phyloP scores from a whole-genome alignment of 495 filamentous ascomycete species.

The Tuber magnatum region DNA sequence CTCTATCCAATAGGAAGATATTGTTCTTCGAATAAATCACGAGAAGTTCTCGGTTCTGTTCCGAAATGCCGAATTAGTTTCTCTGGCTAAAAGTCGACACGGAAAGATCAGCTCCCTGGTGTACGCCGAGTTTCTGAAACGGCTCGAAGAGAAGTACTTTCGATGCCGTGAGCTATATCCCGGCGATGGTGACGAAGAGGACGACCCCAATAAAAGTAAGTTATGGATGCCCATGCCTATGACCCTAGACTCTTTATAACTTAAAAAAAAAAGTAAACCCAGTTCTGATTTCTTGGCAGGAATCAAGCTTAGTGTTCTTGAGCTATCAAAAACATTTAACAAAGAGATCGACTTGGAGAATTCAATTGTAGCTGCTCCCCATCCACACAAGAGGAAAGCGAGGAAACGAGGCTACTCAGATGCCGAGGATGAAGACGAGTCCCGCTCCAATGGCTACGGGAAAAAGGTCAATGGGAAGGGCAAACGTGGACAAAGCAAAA shows the following conservation, averaged over 20 bases:
- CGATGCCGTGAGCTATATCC: slow-evolving; percentile 55
- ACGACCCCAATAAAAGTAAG: slow-evolving; percentile 39
- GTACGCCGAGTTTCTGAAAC: slow-evolving; percentile 63
- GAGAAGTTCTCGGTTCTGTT: slow-evolving; percentile 74
- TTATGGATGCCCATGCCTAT: not conserved
- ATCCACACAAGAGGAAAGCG: slow-evolving; percentile 43
- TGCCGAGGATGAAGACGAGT: slow-evolving; percentile 42
- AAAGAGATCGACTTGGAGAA: slow-evolving; percentile 39
- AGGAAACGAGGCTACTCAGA: slow-evolving; percentile 43
- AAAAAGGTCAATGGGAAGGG: slow-evolving; percentile 23
- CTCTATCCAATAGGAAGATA: slow-evolving; percentile 41
- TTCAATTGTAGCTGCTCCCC: slow-evolving; percentile 39
- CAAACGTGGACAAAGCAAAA: slow-evolving; percentile 35
- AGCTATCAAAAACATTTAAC: slow-evolving; percentile 37
- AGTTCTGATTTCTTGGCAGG: slow-evolving; percentile 12
- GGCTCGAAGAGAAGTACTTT: slow-evolving; percentile 59
- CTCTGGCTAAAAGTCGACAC: slow-evolving; percentile 52
- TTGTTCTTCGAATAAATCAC: slow-evolving; percentile 74
- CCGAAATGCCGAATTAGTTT: slow-evolving; percentile 67
- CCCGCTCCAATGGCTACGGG: slow-evolving; percentile 9
- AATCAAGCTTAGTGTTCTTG: slow-evolving; percentile 40
- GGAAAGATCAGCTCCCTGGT: slow-evolving; percentile 62
- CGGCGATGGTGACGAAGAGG: slow-evolving; percentile 53
- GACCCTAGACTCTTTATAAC: not conserved
- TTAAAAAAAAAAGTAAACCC: not conserved